Evolutionary conservation across 2,329 filamentous ascomycete genomes (phyloP).

Genomic region (Arthrinium puccinioides): DNA sequence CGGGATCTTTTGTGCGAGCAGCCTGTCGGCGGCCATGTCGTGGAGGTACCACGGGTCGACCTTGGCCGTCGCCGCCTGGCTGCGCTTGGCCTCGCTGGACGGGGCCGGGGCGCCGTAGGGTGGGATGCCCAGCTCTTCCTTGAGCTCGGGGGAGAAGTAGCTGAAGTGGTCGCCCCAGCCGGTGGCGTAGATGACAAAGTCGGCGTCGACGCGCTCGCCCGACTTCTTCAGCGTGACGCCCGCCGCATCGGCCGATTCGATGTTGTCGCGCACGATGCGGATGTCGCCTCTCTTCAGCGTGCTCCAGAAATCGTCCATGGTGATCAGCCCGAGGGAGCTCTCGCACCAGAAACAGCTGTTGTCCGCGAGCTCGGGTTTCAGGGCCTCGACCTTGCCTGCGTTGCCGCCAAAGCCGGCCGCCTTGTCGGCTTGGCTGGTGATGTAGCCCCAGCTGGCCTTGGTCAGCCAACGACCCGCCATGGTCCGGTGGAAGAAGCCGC

Average conservation of each 20-base stretch:
- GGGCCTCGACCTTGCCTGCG: not conserved
- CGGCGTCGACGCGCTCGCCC: conserved; percentile 7
- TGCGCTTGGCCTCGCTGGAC: not conserved
- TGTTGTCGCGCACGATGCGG: conserved; percentile 6
- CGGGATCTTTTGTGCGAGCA: conserved; percentile 10
- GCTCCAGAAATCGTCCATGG: conserved; percentile 8
- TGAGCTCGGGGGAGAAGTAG: conserved; percentile 8
- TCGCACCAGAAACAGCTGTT: conserved; percentile 8
- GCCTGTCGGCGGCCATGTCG: conserved; percentile 8
- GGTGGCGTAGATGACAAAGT: conserved; percentile 11
- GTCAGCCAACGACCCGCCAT: conserved; percentile 4
- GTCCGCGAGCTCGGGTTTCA: conserved; percentile 4
- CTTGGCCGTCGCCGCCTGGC: not conserved
- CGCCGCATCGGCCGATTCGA: conserved; percentile 3
- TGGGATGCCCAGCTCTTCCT: conserved; percentile 11
- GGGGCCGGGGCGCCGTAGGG: conserved; percentile 3
- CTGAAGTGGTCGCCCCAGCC: conserved; percentile 13
- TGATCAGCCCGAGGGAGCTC: conserved; percentile 7
- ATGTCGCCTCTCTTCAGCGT: conserved; percentile 6
- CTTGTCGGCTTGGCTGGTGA: not conserved
- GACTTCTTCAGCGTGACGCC: conserved; percentile 5
- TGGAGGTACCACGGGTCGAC: conserved; percentile 4
- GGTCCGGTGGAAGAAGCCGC: conserved; percentile 5
- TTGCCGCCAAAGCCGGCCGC: conserved; percentile 2
- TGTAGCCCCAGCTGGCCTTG: conserved; percentile 2